Evolutionary conservation across 495 filamentous ascomycete species (phyloP).

Genomic region (Aspergillus heteromorphus): DNA sequence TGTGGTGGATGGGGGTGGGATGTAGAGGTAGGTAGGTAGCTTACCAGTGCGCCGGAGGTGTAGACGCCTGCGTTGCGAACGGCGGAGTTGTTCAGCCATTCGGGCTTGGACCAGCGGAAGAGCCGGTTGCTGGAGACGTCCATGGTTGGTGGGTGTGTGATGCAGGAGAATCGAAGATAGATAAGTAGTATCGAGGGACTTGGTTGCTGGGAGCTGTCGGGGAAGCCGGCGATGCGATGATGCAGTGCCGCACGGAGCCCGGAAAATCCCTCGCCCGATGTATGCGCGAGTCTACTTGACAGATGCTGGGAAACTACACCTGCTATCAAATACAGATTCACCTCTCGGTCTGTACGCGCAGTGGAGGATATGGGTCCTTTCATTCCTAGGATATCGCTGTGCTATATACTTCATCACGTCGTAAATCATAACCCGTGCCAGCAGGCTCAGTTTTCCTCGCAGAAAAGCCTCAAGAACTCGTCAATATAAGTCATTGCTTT

Average conservation of each 20-base stretch:
- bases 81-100: constrained; percentile 86
- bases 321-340: not conserved
- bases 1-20: too few relatives aligned
- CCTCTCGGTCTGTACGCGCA: not conserved
- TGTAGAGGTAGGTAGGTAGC: constrained; percentile 18
- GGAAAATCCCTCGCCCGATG: constrained; percentile 16
- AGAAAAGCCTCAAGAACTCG: constrained; percentile 40
- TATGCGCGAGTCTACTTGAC: not conserved
- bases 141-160: constrained; percentile 25
- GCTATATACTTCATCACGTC: constrained; percentile 16
- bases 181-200: too few relatives aligned
- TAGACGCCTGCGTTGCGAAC: constrained; percentile 83
- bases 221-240: constrained; percentile 17
- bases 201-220: constrained; percentile 5
- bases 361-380: not conserved
- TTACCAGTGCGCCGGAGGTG: constrained; percentile 76
- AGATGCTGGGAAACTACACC: too few relatives aligned
- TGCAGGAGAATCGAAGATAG: not conserved
- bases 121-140: constrained; percentile 57
- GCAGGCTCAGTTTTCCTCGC: constrained; percentile 35
- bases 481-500: constrained; percentile 45
- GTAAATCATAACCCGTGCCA: constrained; percentile 19
- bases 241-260: constrained; percentile 15
- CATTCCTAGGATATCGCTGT: not conserved
- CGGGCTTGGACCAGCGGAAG: constrained; percentile 72